Evolutionary conservation across 192 early-diverging fungal species (phyloP).

Genomic region (Umbelopsis sp.): DNA sequence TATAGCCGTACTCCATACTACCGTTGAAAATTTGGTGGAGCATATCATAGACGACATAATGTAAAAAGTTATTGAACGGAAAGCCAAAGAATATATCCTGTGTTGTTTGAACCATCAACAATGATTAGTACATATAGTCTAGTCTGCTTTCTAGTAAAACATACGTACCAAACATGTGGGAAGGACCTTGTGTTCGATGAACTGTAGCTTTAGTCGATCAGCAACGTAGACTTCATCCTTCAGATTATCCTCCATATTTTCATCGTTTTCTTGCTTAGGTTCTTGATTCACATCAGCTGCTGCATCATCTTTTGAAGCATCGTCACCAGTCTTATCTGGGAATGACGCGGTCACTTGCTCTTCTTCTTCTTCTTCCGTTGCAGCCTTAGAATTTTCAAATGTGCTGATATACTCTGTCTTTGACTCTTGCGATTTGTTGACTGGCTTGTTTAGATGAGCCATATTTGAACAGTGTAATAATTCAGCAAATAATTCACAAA

Average conservation of each 20-base stretch:
- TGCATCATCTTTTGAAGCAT: background rate
- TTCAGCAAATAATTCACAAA: conserved; percentile 99
- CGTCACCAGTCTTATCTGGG: too few species aligned
- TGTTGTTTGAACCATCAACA: background rate
- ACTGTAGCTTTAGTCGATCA: conserved; percentile 71
- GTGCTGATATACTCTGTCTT: conserved; percentile 1
- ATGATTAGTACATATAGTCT: background rate
- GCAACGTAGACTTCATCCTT: conserved; percentile 55
- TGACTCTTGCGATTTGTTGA: background rate
- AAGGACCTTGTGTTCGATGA: conserved; percentile 67
- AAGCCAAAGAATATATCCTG: conserved; percentile 89
- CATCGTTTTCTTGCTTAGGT: background rate
- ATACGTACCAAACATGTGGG: conserved; percentile 57
- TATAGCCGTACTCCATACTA: conserved; percentile 69
- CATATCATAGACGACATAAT: conserved; percentile 99
- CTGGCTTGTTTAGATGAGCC: conserved; percentile 65
- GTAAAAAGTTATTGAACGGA: conserved; percentile 98
- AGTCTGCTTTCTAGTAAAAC: background rate
- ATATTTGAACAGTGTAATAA: conserved; percentile 91
- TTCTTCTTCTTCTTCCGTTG: conserved; percentile 18
- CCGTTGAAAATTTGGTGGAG: conserved; percentile 97
- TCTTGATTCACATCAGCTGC: background rate
- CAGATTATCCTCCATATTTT: background rate
- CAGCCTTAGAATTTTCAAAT: background rate
- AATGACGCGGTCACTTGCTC: background rate